These are phyloP conservation scores for Pseudognaphalium luteoalbum DNA, from an alignment of 129 eudicot genomes.

Conservation along the genomic window DNA sequence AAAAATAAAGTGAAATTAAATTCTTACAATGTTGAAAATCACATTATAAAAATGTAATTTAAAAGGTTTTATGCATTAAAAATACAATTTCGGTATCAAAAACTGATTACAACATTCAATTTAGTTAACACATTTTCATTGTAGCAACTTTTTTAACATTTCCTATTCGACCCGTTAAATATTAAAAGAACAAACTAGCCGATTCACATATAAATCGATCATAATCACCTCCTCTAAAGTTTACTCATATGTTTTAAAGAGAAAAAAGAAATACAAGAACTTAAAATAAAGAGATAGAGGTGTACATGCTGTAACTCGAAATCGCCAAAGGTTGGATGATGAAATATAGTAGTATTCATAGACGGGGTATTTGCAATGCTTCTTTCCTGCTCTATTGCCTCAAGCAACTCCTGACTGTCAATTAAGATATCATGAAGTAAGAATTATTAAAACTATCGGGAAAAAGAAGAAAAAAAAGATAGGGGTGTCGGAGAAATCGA, in stretches of 20 bases:
- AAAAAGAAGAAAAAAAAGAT: background rate
- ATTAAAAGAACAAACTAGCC: background rate
- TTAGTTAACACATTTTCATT: background rate
- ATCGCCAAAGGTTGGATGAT: slow-evolving; percentile 92
- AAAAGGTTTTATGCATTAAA: background rate
- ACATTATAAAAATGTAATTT: background rate
- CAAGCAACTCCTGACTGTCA: slow-evolving; percentile 94
- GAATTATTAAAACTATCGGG: background rate
- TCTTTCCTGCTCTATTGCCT: slow-evolving; percentile 81
- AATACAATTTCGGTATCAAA: background rate
- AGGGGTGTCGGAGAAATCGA: background rate
- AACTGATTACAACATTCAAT: background rate
- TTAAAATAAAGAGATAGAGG: background rate
- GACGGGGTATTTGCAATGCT: slow-evolving; percentile 65
- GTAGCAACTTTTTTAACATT: background rate
- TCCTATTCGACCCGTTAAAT: background rate
- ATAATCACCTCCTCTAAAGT: background rate
- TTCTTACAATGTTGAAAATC: no score
- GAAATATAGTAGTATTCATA: slow-evolving; percentile 80
- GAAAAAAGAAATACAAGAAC: slow-evolving; percentile 1
- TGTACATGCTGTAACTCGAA: slow-evolving; percentile 91
- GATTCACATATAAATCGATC: background rate
- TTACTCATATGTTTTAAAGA: background rate
- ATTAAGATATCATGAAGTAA: slow-evolving; percentile 20
- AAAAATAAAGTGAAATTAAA: no score